Evolutionary conservation across 1,284 basidiomycete genomes (phyloP).

Genomic region (Cutaneotrichosporon sp.): DNA sequence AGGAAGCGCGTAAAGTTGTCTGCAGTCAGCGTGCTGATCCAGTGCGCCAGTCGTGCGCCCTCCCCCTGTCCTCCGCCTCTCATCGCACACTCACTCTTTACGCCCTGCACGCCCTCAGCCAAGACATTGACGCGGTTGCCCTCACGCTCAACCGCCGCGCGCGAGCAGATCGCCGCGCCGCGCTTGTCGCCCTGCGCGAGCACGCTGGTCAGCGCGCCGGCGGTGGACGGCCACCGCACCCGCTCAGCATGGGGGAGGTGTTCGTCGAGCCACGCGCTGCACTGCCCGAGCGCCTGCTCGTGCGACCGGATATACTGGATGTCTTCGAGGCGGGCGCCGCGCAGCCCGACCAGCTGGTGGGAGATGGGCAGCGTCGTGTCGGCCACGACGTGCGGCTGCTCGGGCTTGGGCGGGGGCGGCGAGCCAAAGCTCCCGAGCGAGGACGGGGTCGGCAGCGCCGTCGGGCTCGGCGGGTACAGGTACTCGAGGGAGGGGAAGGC

Average conservation of each 20-base stretch:
- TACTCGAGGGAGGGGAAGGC: background rate
- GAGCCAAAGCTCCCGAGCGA: background rate
- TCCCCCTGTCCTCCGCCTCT: background rate
- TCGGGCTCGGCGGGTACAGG: background rate
- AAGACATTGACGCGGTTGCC: conserved; percentile 37
- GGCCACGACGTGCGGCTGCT: conserved; percentile 12
- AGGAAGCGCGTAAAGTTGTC: conserved; percentile 54
- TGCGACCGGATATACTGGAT: conserved; percentile 48
- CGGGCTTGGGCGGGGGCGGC: background rate
- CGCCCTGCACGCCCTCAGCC: conserved; percentile 46
- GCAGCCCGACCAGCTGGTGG: conserved; percentile 47
- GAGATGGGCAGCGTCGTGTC: conserved; percentile 38
- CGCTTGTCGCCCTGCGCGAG: conserved; percentile 14
- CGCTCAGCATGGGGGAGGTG: conserved; percentile 41
- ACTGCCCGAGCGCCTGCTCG: conserved; percentile 55
- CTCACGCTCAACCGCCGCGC: conserved; percentile 33
- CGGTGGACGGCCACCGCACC: conserved; percentile 42
- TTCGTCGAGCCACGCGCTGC: conserved; percentile 34
- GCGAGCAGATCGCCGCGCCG: conserved; percentile 51
- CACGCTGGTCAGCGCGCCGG: conserved; percentile 41
- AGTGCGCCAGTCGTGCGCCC: too few relatives aligned
- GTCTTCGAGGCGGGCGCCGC: conserved; percentile 35
- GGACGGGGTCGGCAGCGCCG: background rate
- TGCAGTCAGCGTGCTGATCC: too few relatives aligned
- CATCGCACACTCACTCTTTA: conserved; percentile 38